Evolutionary conservation across 2,329 filamentous ascomycete species (phyloP).

Genomic region (Didymella exigua): DNA sequence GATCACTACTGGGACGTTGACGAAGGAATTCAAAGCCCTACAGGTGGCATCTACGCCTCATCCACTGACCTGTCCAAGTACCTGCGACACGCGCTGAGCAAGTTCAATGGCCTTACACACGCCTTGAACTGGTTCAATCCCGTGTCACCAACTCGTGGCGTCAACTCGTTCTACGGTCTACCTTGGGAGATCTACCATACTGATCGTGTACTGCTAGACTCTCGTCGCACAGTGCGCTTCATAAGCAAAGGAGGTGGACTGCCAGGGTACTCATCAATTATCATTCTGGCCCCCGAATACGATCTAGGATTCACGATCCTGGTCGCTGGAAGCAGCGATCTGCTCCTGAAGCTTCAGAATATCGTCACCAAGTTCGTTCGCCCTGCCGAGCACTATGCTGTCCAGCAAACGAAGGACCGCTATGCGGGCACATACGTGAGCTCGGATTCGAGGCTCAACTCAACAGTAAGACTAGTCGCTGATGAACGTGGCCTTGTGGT

Average conservation of each 20-base stretch:
- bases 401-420: slow-evolving; percentile 31
- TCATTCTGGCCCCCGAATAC: slow-evolving; percentile 52
- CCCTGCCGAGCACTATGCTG: slow-evolving; percentile 43
- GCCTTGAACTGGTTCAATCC: slow-evolving; percentile 54
- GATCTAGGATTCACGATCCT: slow-evolving; percentile 53
- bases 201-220: slow-evolving; percentile 46
- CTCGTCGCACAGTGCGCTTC: slow-evolving; percentile 50
- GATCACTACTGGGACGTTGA: slow-evolving; percentile 51
- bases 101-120: slow-evolving; percentile 50
- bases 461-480: slow-evolving; percentile 31
- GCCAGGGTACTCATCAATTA: slow-evolving; percentile 50
- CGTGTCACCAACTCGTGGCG: slow-evolving; percentile 44
- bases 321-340: slow-evolving; percentile 32
- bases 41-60: slow-evolving; percentile 53
- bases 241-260: slow-evolving; percentile 54
- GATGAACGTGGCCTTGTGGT: slow-evolving; percentile 40
- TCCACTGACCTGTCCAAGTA: slow-evolving; percentile 52
- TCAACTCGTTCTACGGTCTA: slow-evolving; percentile 53
- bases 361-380: slow-evolving; percentile 40
- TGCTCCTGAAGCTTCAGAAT: slow-evolving; percentile 36
- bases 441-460: slow-evolving; percentile 29
- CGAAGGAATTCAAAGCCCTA: slow-evolving; percentile 51
- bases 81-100: slow-evolving; percentile 50
- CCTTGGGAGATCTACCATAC: slow-evolving; percentile 57
- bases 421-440: slow-evolving; percentile 39